Evolutionary conservation across 225 moss, liverwort and hornwort genomes (phyloP).

Genomic region (Physcomitrellopsis africana): DNA sequence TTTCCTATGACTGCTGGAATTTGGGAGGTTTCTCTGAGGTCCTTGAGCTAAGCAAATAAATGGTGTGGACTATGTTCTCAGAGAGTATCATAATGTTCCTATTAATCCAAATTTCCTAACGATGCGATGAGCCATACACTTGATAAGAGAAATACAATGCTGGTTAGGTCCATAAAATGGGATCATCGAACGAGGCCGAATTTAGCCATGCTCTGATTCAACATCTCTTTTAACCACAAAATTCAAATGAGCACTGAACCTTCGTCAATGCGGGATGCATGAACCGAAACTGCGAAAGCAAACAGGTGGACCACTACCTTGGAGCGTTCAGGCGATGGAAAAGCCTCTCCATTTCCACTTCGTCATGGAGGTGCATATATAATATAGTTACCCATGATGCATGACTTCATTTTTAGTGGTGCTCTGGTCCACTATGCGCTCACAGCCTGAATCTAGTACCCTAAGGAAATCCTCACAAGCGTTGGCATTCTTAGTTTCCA

Average conservation of each 20-base stretch:
- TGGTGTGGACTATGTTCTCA: constrained; percentile 83
- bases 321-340: constrained; percentile 73
- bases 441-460: constrained; percentile 15
- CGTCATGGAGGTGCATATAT: constrained; percentile 75
- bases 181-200: background rate
- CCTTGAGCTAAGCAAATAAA: constrained; percentile 87
- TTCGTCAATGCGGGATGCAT: constrained; percentile 95
- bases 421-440: constrained; percentile 34
- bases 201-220: background rate
- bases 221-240: background rate
- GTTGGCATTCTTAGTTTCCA: background rate
- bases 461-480: background rate
- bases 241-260: constrained; percentile 31
- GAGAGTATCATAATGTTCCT: constrained; percentile 87
- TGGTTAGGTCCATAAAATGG: background rate
- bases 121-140: too few species aligned
- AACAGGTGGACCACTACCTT: constrained; percentile 81
- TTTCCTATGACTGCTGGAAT: constrained; percentile 87
- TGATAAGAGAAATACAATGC: background rate
- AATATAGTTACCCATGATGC: constrained; percentile 61
- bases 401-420: constrained; percentile 25
- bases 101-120: constrained; percentile 13
- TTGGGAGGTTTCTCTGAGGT: constrained; percentile 79
- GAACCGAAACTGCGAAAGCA: constrained; percentile 95
- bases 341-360: constrained; percentile 78